Evolutionary conservation across 805 yeast genomes (phyloP).

Genomic region (Schwanniomyces occidentalis): DNA sequence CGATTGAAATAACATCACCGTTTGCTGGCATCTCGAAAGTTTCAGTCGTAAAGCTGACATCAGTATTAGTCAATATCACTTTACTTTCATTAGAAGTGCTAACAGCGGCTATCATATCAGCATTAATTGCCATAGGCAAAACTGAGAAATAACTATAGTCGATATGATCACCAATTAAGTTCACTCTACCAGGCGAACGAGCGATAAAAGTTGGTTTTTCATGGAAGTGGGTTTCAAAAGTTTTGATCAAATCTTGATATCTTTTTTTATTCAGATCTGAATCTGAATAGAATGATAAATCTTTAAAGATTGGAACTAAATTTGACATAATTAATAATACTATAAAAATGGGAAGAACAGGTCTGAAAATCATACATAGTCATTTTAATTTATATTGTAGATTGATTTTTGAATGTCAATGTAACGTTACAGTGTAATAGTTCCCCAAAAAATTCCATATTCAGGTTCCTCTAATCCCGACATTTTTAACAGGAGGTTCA

Average conservation of each 20-base stretch:
- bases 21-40: constrained; percentile 39
- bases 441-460: no score
- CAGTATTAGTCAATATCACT: constrained; percentile 32
- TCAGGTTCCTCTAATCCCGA: no score
- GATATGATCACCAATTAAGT: constrained; percentile 73
- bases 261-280: constrained; percentile 24
- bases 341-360: no score
- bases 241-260: constrained; percentile 21
- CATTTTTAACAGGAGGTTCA: no score
- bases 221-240: constrained; percentile 24
- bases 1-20: constrained; percentile 46
- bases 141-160: constrained; percentile 69
- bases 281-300: constrained; percentile 36
- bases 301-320: constrained; percentile 34
- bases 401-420: constrained; percentile 4
- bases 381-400: background rate
- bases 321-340: constrained; percentile 12
- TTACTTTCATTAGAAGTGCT: constrained; percentile 23
- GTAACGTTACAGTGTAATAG: constrained; percentile 15
- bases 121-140: constrained; percentile 71
- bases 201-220: constrained; percentile 47
- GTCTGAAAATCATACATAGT: background rate
- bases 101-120: constrained; percentile 60
- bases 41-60: constrained; percentile 34
- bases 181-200: constrained; percentile 76